These are phyloP conservation scores for Fusarium sp. DNA, from an alignment of 2,329 filamentous ascomycete genomes.

Conservation along the genomic window DNA sequence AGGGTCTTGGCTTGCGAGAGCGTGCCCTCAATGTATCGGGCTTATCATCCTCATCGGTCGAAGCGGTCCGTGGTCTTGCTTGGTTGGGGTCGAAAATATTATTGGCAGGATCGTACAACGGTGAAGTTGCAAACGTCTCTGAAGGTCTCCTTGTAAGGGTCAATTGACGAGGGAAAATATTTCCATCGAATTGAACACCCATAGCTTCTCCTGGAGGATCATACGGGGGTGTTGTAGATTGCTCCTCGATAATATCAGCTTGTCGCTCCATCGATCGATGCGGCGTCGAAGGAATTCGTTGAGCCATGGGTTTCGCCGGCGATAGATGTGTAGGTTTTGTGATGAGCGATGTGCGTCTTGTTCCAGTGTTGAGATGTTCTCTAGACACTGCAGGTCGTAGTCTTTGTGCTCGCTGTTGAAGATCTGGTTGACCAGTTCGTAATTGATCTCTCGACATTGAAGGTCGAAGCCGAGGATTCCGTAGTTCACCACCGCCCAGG, in stretches of 20 bases:
- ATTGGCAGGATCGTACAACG: slow-evolving; percentile 31
- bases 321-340: slow-evolving; percentile 27
- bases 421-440: slow-evolving; percentile 32
- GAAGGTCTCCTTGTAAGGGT: slow-evolving; percentile 47
- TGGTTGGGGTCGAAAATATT: slow-evolving; percentile 35
- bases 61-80: slow-evolving; percentile 23
- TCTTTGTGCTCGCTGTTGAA: slow-evolving; percentile 51
- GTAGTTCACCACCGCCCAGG: slow-evolving; percentile 46
- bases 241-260: slow-evolving; percentile 37
- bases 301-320: slow-evolving; percentile 23
- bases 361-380: slow-evolving; percentile 48
- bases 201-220: slow-evolving; percentile 38
- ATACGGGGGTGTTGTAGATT: slow-evolving; percentile 38
- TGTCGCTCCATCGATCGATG: slow-evolving; percentile 30
- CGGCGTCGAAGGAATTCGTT: slow-evolving; percentile 34
- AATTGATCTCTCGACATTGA: slow-evolving; percentile 54
- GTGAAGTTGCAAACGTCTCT: slow-evolving; percentile 40
- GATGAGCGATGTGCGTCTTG: slow-evolving; percentile 35
- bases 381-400: slow-evolving; percentile 53
- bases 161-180: slow-evolving; percentile 41
- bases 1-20: slow-evolving; percentile 56
- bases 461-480: slow-evolving; percentile 53
- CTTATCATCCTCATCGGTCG: slow-evolving; percentile 32
- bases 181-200: slow-evolving; percentile 32
- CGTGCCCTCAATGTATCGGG: slow-evolving; percentile 36